Evolutionary conservation across 805 yeast species (phyloP).

Genomic region (Candida coquimbonensis): DNA sequence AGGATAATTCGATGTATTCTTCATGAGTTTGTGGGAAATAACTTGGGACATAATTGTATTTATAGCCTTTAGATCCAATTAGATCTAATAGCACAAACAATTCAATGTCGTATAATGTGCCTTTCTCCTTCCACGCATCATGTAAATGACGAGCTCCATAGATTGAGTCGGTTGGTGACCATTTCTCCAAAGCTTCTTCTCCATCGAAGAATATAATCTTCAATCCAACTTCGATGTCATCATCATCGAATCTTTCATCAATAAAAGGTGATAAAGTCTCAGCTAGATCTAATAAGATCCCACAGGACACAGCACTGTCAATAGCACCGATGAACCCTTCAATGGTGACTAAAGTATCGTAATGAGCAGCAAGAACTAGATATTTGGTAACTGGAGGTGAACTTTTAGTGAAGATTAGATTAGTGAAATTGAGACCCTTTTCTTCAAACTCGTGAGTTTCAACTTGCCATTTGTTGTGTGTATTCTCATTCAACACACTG

Average conservation of each 20-base stretch:
- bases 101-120: slow-evolving; percentile 30
- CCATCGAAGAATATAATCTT: slow-evolving; percentile 53
- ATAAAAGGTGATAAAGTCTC: slow-evolving; percentile 12
- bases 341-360: slow-evolving; percentile 40
- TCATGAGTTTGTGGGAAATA: slow-evolving; percentile 36
- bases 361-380: slow-evolving; percentile 44
- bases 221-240: slow-evolving; percentile 27
- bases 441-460: slow-evolving; percentile 32
- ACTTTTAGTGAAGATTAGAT: slow-evolving; percentile 28
- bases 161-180: slow-evolving; percentile 46
- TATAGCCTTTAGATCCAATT: slow-evolving; percentile 31
- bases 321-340: slow-evolving; percentile 54
- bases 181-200: slow-evolving; percentile 50
- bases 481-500: slow-evolving; percentile 17
- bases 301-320: slow-evolving; percentile 55
- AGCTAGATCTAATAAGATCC: slow-evolving; percentile 40
- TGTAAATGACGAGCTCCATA: slow-evolving; percentile 52
- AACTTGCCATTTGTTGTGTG: slow-evolving; percentile 23
- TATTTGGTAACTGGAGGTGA: slow-evolving; percentile 21
- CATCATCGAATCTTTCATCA: slow-evolving; percentile 9
- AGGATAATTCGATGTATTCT: slow-evolving; percentile 30
- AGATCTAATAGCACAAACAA: slow-evolving; percentile 44
- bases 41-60: slow-evolving; percentile 27
- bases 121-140: slow-evolving; percentile 26
- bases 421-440: slow-evolving; percentile 30